phyloP scores from a whole-genome alignment of 2,329 filamentous ascomycete species.

The Nothomitra cinnamomea region DNA sequence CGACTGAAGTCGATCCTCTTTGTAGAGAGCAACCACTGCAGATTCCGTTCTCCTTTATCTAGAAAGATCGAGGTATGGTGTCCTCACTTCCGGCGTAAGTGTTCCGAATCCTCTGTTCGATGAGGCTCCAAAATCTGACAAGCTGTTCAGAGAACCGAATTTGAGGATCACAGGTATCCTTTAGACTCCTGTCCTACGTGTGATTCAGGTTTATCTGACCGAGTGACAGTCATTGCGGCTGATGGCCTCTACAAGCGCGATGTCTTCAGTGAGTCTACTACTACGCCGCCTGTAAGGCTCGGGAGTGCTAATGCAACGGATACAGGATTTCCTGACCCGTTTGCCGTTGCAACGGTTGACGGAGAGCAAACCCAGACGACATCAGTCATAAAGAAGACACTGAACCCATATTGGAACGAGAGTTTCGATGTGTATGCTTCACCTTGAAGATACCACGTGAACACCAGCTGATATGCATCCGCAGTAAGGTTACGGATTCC shows the following conservation, averaged over 20 bases:
- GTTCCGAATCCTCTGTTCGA: background rate
- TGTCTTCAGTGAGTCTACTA: conserved; percentile 70
- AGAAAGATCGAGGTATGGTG: background rate
- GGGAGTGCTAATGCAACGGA: conserved; percentile 6
- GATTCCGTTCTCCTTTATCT: background rate
- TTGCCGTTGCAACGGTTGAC: conserved; percentile 90
- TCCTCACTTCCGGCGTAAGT: conserved; percentile 4
- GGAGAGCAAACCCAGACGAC: conserved; percentile 99
- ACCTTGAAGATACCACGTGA: conserved; percentile 1
- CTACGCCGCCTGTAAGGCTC: conserved; percentile 9
- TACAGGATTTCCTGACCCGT: conserved; percentile 88
- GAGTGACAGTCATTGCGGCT: conserved; percentile 72
- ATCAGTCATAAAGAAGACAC: conserved; percentile 84
- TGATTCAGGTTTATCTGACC: background rate
- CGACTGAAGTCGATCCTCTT: background rate
- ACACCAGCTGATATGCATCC: conserved; percentile 5
- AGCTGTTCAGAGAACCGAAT: conserved; percentile 51
- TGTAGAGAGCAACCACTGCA: background rate
- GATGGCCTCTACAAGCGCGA: conserved; percentile 98
- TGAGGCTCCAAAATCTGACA: conserved; percentile 1
- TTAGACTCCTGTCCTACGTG: conserved; percentile 9
- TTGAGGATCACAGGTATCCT: conserved; percentile 77
- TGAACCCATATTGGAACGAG: conserved; percentile 99
- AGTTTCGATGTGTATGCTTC: conserved; percentile 80
- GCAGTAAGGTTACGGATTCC: conserved; percentile 77